Percentiles rank a stretch among this genome's conserved stretches.
Evolutionary conservation across 1,284 basidiomycete species (phyloP).

Genomic region (Trametes polyzona): DNA sequence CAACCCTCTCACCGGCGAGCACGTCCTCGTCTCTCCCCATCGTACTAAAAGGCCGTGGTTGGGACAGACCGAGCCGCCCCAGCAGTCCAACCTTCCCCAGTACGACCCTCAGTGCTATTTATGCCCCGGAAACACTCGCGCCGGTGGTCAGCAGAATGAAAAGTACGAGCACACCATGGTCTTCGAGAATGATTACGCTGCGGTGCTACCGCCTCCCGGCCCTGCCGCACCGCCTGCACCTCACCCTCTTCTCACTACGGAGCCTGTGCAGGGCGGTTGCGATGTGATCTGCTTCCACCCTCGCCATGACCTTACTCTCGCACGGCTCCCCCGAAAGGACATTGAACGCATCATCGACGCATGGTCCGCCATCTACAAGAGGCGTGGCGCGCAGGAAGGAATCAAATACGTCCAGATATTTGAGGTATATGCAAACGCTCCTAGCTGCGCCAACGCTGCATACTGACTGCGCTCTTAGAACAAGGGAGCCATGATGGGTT

Average conservation of each 20-base stretch:
- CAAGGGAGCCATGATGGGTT: constrained; percentile 96
- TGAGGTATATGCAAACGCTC: constrained; percentile 65
- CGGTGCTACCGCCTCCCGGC: constrained; percentile 67
- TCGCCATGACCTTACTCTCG: constrained; percentile 88
- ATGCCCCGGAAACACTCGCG: constrained; percentile 88
- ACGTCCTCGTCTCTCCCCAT: constrained; percentile 86
- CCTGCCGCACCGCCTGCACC: constrained; percentile 49
- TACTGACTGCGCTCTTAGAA: constrained; percentile 56
- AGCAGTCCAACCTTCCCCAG: constrained; percentile 55
- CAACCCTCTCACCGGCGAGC: constrained; percentile 80
- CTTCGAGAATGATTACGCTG: constrained; percentile 90
- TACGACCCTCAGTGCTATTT: constrained; percentile 88
- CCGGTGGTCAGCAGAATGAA: constrained; percentile 75
- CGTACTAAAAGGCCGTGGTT: constrained; percentile 84
- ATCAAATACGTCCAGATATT: constrained; percentile 89
- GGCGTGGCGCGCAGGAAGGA: constrained; percentile 63
- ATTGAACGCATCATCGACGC: constrained; percentile 74
- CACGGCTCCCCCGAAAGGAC: constrained; percentile 66
- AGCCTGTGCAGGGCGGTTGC: constrained; percentile 84
- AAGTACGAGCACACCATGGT: constrained; percentile 71
- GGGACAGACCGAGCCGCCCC: constrained; percentile 79
- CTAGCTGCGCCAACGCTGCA: not conserved
- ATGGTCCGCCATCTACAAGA: constrained; percentile 75
- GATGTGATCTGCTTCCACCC: constrained; percentile 93
- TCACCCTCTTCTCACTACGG: constrained; percentile 69